Evolutionary conservation across 257 asterid genomes (phyloP), one percentile per base, ranked within the genome.

Genomic region (Solanum sejunctum): DNA sequence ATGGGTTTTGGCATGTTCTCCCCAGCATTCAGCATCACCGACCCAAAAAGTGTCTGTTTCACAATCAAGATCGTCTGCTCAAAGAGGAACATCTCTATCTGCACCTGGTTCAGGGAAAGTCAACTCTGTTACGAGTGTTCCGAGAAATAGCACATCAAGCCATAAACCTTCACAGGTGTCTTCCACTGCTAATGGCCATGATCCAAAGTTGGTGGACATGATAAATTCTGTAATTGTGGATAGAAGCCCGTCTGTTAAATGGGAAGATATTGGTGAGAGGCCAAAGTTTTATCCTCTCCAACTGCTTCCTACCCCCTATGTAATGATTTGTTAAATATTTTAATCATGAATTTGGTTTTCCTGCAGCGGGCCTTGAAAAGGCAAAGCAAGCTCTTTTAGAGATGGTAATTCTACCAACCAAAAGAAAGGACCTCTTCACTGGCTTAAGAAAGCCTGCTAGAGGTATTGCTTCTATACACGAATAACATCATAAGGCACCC

Each of bases 281-380:
- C 82, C 79, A 26, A 26, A 66, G 11, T 39, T 41, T 73, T 67
- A 18, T 83, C 72, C 26, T 86, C 70, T 81, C 58, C 56, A 32
- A 20, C 41, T 73, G 84, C 80, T 47, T 85, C 84, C 80, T 84
- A 23, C 58, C 83, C 83, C 73, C 81, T 78, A 72, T 71, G 39
- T 39, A 15, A 20, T 54, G 36, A 54, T 86, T 89, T 79, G 84
- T 84, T 51, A 52, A 21, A 52, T 16, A 2, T 18, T 78, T 52
- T 26, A 52, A 16, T 78, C 64, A 15, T 52, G 43, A 52, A 52
- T 26, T 28, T 80, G 70, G 71, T 66, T 84, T 77, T 77, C 70
- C 70, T 93, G 89, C 93, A 97, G 99, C 99, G 82, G 99, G 99
- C 85, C 99, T 97, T 88, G 98, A 95, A 91, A 90, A 89, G 92